phyloP scores from a whole-genome alignment of 805 yeast species.

The Cyberlindnera maritima region DNA sequence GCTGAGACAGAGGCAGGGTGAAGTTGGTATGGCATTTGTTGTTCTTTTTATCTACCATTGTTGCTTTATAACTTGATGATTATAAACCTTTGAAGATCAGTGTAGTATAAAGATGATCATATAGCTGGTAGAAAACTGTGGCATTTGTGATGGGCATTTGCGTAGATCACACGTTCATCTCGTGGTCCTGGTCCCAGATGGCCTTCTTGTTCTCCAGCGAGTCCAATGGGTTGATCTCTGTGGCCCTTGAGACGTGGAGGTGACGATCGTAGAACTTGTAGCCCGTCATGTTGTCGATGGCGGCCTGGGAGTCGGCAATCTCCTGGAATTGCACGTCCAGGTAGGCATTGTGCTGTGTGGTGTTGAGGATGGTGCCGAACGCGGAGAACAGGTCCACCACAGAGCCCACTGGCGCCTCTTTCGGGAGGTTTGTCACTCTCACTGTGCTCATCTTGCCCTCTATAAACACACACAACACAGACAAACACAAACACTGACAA shows the following conservation, averaged over 20 bases:
- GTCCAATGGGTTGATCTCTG: constrained; percentile 10
- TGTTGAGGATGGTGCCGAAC: constrained; percentile 23
- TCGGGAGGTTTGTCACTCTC: constrained; percentile 22
- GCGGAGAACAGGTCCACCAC: constrained; percentile 20
- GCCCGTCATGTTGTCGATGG: constrained; percentile 27
- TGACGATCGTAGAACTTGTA: constrained; percentile 17
- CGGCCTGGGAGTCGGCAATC: constrained; percentile 23
- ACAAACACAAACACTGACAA: too few species aligned
- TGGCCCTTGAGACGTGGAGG: constrained; percentile 20
- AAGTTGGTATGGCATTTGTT: neutral
- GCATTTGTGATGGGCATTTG: too few species aligned
- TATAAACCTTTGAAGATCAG: too few species aligned
- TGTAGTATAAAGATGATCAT: too few species aligned
- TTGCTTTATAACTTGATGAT: too few species aligned
- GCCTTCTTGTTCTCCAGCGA: constrained; percentile 11
- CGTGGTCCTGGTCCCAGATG: constrained; percentile 15
- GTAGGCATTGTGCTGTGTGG: constrained; percentile 3
- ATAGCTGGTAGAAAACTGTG: too few species aligned
- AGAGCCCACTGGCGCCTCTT: constrained; percentile 6
- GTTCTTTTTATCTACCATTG: too few species aligned
- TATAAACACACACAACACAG: too few species aligned
- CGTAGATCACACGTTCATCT: neutral
- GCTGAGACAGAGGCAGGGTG: neutral
- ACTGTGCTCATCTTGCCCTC: constrained; percentile 12
- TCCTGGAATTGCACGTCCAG: constrained; percentile 26